Evolutionary conservation across 179 eudicot genomes (phyloP).

Genomic region (Monotropa hypopitys): DNA sequence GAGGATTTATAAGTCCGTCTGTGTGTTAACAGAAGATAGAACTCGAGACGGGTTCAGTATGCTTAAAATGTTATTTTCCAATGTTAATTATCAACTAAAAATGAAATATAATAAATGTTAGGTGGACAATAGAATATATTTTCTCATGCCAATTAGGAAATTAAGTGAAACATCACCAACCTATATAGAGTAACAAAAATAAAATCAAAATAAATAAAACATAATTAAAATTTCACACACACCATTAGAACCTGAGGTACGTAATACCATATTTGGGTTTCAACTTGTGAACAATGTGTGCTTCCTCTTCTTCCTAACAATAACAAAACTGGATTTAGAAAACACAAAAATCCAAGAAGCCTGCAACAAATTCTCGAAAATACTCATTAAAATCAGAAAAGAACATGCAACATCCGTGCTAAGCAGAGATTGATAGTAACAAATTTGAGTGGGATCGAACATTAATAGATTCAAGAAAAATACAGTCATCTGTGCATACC

Average conservation of each 20-base stretch:
- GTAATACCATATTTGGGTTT: conserved; percentile 49
- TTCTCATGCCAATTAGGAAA: background rate
- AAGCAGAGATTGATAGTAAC: too few species aligned
- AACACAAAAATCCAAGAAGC: background rate
- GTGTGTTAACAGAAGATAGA: too few species aligned
- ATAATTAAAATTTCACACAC: conserved; percentile 4
- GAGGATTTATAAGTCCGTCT: too few species aligned
- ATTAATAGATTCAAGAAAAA: too few species aligned
- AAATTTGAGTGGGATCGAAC: too few species aligned
- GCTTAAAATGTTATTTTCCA: too few species aligned
- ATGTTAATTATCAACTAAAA: too few species aligned
- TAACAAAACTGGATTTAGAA: background rate
- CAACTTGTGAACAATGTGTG: conserved; percentile 67
- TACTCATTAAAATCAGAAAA: background rate
- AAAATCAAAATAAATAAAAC: background rate
- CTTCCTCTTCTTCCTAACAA: conserved; percentile 83
- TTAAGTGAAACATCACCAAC: background rate
- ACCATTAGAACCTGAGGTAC: conserved; percentile 70
- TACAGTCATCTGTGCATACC: too few species aligned
- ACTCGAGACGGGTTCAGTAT: too few species aligned
- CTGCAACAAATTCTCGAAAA: background rate
- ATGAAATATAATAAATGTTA: too few species aligned
- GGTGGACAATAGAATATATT: background rate
- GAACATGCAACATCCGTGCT: conserved; percentile 85
- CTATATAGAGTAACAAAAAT: background rate